Evolutionary conservation across 2,329 filamentous ascomycete genomes (phyloP), one percentile per base, ranked within the genome.

Genomic region (Penicillium sclerotiorum): DNA sequence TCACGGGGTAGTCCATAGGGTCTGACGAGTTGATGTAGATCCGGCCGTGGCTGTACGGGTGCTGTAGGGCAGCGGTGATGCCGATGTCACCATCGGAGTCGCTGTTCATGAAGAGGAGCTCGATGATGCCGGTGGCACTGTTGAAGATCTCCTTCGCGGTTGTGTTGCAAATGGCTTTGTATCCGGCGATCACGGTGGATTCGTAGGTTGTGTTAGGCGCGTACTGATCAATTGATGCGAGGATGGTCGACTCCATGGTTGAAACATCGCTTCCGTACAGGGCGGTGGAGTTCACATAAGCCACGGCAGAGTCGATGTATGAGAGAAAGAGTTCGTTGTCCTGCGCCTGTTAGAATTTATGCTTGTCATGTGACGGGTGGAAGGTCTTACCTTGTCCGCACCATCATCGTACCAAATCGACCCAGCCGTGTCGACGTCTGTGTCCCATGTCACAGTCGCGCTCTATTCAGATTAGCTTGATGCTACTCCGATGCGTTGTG

Each of bases 21-120:
- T 64, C 47, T 1, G 63, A 65, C 8, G 63, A 65, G 41, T 65
- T 65, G 51, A 66, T 66, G 36, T 64, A 64, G 36, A 66, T 53
- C 1, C 63, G 59, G 9, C 63, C 63, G 13, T 65, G 63, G 32
- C 63, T 65, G 46, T 56, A 64, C 12, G 65, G 65, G 49, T 65
- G 64, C 52, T 62, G 66, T 6, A 60, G 56, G 36, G 60, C 63
- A 18, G 62, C 63, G 8, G 62, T 64, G 15, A 66, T 57, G 6
- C 63, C 63, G 3, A 66, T 47, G 18, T 62, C 59, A 3, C 63
- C 63, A 8, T 59, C 61, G 5, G 42, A 49, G 12, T 62, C 63
- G 18, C 63, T 66, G 43, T 66, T 66, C 61, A 65, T 65, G 28
- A 64, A 62, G 2, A 66, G 33, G 1, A 66, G 49, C 46, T 66